phyloP scores from a whole-genome alignment of 1,284 basidiomycete genomes.

The Pholiota adiposa region DNA sequence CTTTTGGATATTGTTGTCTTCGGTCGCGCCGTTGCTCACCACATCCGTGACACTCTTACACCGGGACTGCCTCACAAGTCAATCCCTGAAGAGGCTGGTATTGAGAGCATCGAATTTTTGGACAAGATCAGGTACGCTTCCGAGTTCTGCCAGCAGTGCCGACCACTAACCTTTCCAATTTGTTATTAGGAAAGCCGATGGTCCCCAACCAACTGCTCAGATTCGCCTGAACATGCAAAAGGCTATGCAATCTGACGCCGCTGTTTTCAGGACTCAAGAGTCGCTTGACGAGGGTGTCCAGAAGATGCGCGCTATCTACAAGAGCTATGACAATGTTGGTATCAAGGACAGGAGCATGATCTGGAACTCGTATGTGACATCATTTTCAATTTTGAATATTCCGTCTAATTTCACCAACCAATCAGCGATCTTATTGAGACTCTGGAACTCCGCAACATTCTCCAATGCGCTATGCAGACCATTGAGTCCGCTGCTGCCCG shows the following conservation, averaged over 20 bases:
- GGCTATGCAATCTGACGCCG: slow-evolving; percentile 96
- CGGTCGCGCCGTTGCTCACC: slow-evolving; percentile 97
- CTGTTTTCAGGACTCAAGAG: slow-evolving; percentile 92
- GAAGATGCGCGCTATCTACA: slow-evolving; percentile 87
- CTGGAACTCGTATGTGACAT: slow-evolving; percentile 85
- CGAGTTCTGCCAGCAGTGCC: background rate
- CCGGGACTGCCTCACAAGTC: slow-evolving; percentile 93
- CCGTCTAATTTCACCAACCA: slow-evolving; percentile 19
- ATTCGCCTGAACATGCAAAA: slow-evolving; percentile 98
- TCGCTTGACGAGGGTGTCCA: slow-evolving; percentile 91
- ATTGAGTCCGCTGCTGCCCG: slow-evolving; percentile 94
- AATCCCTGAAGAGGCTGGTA: slow-evolving; percentile 88
- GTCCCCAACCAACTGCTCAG: slow-evolving; percentile 86
- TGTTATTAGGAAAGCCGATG: slow-evolving; percentile 70
- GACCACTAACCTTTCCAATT: too few relatives aligned
- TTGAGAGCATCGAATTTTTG: slow-evolving; percentile 86
- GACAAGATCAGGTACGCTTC: slow-evolving; percentile 77
- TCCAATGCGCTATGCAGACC: slow-evolving; percentile 96
- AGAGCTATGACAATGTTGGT: slow-evolving; percentile 88
- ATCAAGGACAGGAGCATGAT: slow-evolving; percentile 99
- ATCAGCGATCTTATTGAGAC: slow-evolving; percentile 93
- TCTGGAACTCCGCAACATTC: slow-evolving; percentile 94
- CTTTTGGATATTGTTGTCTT: slow-evolving; percentile 99
- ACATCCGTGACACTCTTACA: slow-evolving; percentile 91
- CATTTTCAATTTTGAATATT: background rate